Evolutionary conservation across 495 filamentous ascomycete species (phyloP), one percentile per base, ranked within the genome.

Genomic region (Aspergillus conjunctus): DNA sequence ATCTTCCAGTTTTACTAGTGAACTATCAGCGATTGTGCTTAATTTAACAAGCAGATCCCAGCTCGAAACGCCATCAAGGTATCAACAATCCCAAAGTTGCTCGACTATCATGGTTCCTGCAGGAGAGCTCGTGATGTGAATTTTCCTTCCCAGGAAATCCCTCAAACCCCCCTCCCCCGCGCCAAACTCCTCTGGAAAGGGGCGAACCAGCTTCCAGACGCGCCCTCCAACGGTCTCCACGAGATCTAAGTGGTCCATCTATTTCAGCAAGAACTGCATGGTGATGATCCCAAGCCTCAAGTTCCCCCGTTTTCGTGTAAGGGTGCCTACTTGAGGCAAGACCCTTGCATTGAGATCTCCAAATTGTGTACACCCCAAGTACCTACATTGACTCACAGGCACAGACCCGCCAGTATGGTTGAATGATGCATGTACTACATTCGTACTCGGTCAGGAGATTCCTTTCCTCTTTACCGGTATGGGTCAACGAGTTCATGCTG

Each of bases 261-360:
- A 3, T 41, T 41, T 41, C 37, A 41, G 7, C 37, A 12, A 11
- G 3, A 41, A 14, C 44, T 21, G n/a, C 44, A 17, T 21, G 5
- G 17, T 48, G 17, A 21, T 6, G 5, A 48, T 48, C 44, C 7
- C 18, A 22, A 18, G 18, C 44, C n/a, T 20, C n/a, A 5, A 3
- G 15, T n/a, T 48, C 6, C 1, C 10, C 6, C 17, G 5, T 17
- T 20, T 9, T 17, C 44, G 7, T 17, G 44, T 17, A 41, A 17
- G 44, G 17, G 17, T 5, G 15, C 10, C 37, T 4, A 41, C 15
- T 15, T 15, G 15, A 41, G 10, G n/a, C 44, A 18, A 6, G n/a
- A 7, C 44, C 44, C 44, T 48, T 48, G 17, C 44, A 21, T 48
- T 21, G 20, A 48, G 44, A 48, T 48, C 44, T 18, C 44, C 44